A percentile compares a stretch with the other conserved stretches of the same genome.
These are phyloP conservation scores for Uncinocarpus reesii DNA, from an alignment of 2,329 filamentous ascomycete species.

Conservation along the genomic window DNA sequence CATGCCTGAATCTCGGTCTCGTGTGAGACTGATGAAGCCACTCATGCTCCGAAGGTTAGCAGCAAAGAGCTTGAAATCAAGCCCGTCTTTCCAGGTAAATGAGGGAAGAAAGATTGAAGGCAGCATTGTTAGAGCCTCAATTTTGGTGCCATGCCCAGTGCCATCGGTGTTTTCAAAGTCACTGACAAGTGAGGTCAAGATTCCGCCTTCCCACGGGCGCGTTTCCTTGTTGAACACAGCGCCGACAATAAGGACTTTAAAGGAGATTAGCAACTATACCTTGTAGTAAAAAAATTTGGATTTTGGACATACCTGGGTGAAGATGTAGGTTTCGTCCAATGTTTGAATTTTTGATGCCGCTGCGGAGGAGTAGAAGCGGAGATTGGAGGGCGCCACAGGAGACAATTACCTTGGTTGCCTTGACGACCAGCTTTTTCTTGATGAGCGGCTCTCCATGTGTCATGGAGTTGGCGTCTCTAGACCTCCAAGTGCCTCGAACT, in stretches of 20 bases:
- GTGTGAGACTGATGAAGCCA: slow-evolving; percentile 61
- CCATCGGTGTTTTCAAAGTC: slow-evolving; percentile 74
- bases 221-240: slow-evolving; percentile 61
- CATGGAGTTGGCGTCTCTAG: slow-evolving; percentile 54
- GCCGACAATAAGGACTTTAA: slow-evolving; percentile 32
- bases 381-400: slow-evolving; percentile 66
- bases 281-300: slow-evolving; percentile 26
- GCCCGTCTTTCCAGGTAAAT: slow-evolving; percentile 56
- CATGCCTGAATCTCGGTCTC: slow-evolving; percentile 64
- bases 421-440: slow-evolving; percentile 56
- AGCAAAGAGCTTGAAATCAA: slow-evolving; percentile 62
- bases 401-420: slow-evolving; percentile 71
- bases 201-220: slow-evolving; percentile 64
- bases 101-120: slow-evolving; percentile 55
- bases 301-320: slow-evolving; percentile 55
- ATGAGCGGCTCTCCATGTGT: slow-evolving; percentile 44
- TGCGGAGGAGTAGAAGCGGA: slow-evolving; percentile 64
- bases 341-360: slow-evolving; percentile 68
- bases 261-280: slow-evolving; percentile 9
- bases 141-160: slow-evolving; percentile 68
- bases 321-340: slow-evolving; percentile 73
- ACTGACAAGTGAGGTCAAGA: slow-evolving; percentile 66
- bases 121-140: slow-evolving; percentile 68
- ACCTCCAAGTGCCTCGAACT: slow-evolving; percentile 64
- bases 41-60: slow-evolving; percentile 59